Evolutionary conservation across 2,329 filamentous ascomycete genomes (phyloP).

Genomic region (Verticillium isaacii): DNA sequence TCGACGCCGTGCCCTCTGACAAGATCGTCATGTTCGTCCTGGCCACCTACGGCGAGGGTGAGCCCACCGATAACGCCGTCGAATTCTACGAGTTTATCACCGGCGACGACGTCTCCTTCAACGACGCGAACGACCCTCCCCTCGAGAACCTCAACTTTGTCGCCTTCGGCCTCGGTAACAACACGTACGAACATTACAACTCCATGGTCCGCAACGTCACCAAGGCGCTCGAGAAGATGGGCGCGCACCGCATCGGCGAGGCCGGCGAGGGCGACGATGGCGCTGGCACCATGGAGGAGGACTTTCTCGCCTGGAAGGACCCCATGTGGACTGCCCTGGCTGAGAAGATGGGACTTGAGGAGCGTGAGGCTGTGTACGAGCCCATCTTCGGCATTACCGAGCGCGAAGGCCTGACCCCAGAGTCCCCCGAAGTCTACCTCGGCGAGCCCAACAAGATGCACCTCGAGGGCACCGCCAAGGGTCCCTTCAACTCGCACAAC

Average conservation of each 20-base stretch:
- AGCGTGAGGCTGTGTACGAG: slow-evolving; percentile 95
- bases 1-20: slow-evolving; percentile 83
- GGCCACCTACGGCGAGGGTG: slow-evolving; percentile 96
- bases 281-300: slow-evolving; percentile 98
- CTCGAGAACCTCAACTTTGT: slow-evolving; percentile 87
- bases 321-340: slow-evolving; percentile 92
- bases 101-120: slow-evolving; percentile 76
- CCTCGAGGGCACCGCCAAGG: slow-evolving; percentile 76
- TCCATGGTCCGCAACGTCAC: slow-evolving; percentile 93
- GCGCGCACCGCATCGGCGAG: slow-evolving; percentile 76
- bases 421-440: slow-evolving; percentile 81
- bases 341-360: slow-evolving; percentile 81
- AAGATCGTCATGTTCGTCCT: slow-evolving; percentile 94
- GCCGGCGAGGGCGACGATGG: slow-evolving; percentile 97
- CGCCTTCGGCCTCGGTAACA: slow-evolving; percentile 94
- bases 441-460: slow-evolving; percentile 97
- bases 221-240: slow-evolving; percentile 73
- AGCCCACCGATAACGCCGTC: slow-evolving; percentile 97
- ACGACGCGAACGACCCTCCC: slow-evolving; percentile 66
- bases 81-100: slow-evolving; percentile 98
- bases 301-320: slow-evolving; percentile 98
- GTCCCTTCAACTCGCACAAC: slow-evolving; percentile 94
- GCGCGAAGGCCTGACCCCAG: slow-evolving; percentile 65
- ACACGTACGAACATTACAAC: slow-evolving; percentile 99
- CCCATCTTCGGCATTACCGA: slow-evolving; percentile 82